These are phyloP conservation scores for Lactarius akahatsu DNA, from an alignment of 768 basidiomycete genomes.

Conservation along the genomic window DNA sequence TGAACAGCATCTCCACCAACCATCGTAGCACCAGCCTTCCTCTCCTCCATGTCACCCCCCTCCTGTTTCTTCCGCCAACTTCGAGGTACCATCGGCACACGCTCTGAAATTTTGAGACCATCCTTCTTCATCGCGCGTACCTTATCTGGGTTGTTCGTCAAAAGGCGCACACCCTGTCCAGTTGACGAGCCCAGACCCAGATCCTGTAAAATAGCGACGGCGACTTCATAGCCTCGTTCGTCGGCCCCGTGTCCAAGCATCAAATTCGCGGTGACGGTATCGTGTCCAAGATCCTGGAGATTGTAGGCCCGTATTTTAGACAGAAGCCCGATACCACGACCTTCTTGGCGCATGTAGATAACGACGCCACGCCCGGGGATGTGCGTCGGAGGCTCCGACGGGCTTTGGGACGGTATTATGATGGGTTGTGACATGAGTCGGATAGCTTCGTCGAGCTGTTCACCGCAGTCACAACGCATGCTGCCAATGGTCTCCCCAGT, in stretches of 20 bases:
- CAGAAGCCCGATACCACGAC: conserved; percentile 92
- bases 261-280: conserved; percentile 97
- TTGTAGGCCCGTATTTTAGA: conserved; percentile 98
- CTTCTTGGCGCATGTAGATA: conserved; percentile 95
- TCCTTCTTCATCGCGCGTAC: conserved; percentile 83
- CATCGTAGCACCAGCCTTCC: conserved; percentile 66
- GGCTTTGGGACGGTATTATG: conserved; percentile 41
- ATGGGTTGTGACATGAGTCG: conserved; percentile 79
- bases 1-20: conserved; percentile 75
- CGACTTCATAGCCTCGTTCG: conserved; percentile 89
- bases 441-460: conserved; percentile 97
- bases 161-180: conserved; percentile 63
- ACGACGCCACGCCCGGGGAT: conserved; percentile 90
- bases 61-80: conserved; percentile 60
- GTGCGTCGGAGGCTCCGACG: conserved; percentile 36
- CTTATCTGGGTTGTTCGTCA: conserved; percentile 99
- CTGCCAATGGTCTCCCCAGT: conserved; percentile 97
- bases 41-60: conserved; percentile 39
- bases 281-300: conserved; percentile 94
- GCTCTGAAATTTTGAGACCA: conserved; percentile 75
- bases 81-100: conserved; percentile 92
- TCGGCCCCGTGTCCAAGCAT: conserved; percentile 94
- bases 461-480: conserved; percentile 99
- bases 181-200: conserved; percentile 65
- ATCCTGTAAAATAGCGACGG: conserved; percentile 86